Conservation (phyloP, 2,329 filamentous ascomycete species). For the Pyricularia grisea region DNA sequence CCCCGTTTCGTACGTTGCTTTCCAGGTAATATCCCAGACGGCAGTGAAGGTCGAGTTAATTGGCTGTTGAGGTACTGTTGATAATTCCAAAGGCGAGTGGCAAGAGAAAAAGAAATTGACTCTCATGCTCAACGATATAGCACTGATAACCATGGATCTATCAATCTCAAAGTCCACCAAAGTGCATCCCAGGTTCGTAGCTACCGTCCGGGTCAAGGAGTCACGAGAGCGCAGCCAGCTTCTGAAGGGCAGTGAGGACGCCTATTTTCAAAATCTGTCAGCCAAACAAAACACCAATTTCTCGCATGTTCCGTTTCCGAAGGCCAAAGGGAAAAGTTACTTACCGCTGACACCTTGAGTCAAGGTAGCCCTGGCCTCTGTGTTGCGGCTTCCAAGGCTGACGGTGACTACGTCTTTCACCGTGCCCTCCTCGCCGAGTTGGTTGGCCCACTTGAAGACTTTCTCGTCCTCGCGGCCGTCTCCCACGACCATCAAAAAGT, state of each 20-base stretch:
- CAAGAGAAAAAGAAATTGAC: not conserved
- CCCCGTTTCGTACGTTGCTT: not conserved
- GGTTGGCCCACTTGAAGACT: conserved; percentile 90
- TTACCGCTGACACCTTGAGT: conserved; percentile 87
- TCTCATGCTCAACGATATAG: not conserved
- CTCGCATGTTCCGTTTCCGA: not conserved
- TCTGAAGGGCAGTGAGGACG: conserved; percentile 22
- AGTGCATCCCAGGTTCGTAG: not conserved
- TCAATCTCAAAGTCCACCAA: not conserved
- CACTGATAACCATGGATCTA: not conserved
- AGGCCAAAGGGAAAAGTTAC: conserved; percentile 20
- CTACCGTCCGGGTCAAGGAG: conserved; percentile 5
- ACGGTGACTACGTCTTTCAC: conserved; percentile 72
- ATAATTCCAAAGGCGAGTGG: not conserved
- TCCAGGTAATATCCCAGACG: not conserved
- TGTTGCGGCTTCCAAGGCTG: conserved; percentile 78
- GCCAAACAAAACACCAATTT: not conserved
- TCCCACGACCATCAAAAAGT: conserved; percentile 84
- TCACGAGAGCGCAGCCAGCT: conserved; percentile 20
- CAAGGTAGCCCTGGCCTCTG: conserved; percentile 74
- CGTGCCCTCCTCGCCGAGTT: conserved; percentile 47
- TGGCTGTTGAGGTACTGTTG: not conserved
- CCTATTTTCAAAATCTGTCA: not conserved
- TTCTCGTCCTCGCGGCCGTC: conserved; percentile 91
- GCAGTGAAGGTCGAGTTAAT: not conserved